Percentiles rank a stretch among this genome's conserved stretches.
Evolutionary conservation across 768 basidiomycete genomes (phyloP).

Genomic region (Hygrophoropsis aurantiaca): DNA sequence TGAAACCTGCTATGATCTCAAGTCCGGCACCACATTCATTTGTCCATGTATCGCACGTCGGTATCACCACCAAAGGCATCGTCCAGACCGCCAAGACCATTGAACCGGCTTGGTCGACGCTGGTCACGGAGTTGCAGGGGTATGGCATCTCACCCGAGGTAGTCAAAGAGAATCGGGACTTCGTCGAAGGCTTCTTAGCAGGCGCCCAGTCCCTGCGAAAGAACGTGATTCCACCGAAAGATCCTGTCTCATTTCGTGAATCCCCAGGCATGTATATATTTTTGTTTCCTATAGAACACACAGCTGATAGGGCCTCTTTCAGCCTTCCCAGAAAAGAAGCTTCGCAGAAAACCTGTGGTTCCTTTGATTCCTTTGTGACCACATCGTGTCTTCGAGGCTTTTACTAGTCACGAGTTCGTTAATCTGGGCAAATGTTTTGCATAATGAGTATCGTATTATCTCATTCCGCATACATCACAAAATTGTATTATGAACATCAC

Average conservation of each 20-base stretch:
- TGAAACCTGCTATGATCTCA: slow-evolving; percentile 47
- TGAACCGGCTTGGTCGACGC: slow-evolving; percentile 53
- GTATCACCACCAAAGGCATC: slow-evolving; percentile 48
- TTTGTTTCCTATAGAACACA: too few species aligned
- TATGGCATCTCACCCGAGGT: slow-evolving; percentile 33
- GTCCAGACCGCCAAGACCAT: slow-evolving; percentile 55
- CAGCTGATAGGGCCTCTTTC: not conserved
- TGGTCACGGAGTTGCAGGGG: slow-evolving; percentile 42
- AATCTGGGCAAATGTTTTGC: too few species aligned
- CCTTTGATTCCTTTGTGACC: slow-evolving; percentile 18
- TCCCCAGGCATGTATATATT: too few species aligned
- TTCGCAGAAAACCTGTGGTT: slow-evolving; percentile 25
- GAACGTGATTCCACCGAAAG: not conserved
- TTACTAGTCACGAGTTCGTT: too few species aligned
- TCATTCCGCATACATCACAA: slow-evolving; percentile 2
- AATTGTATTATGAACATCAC: slow-evolving; percentile 1
- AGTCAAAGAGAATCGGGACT: slow-evolving; percentile 31
- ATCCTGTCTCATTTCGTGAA: too few species aligned
- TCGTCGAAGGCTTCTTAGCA: slow-evolving; percentile 32
- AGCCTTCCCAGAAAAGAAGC: slow-evolving; percentile 24
- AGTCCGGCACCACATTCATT: slow-evolving; percentile 60
- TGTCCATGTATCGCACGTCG: slow-evolving; percentile 66
- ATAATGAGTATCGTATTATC: not conserved
- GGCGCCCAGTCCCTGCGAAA: slow-evolving; percentile 5
- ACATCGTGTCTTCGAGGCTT: too few species aligned